Percentiles rank a stretch among this genome's conserved stretches.
These are phyloP conservation scores for Helenozyma baotianmanensis DNA, from an alignment of 805 yeast species.

Conservation along the genomic window DNA sequence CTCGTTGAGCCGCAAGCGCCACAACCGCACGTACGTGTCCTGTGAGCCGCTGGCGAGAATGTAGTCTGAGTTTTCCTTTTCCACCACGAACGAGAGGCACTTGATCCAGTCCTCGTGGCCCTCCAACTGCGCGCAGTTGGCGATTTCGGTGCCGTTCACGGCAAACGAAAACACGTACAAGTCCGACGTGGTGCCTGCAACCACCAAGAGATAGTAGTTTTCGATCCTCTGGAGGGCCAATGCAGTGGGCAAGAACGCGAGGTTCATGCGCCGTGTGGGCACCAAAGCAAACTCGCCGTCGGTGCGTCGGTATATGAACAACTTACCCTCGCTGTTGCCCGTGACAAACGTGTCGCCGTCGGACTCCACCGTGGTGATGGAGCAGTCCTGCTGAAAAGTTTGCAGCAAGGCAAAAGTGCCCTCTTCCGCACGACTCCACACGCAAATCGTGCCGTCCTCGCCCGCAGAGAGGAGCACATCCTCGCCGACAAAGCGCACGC, in stretches of 20 bases:
- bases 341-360: slow-evolving; percentile 41
- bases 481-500: slow-evolving; percentile 50
- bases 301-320: slow-evolving; percentile 48
- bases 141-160: slow-evolving; percentile 16
- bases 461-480: slow-evolving; percentile 53
- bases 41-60: slow-evolving; percentile 87
- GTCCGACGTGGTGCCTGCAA: slow-evolving; percentile 66
- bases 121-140: slow-evolving; percentile 50
- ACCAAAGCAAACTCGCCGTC: slow-evolving; percentile 19
- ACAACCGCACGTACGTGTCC: slow-evolving; percentile 84
- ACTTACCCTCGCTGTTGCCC: slow-evolving; percentile 61
- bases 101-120: slow-evolving; percentile 99
- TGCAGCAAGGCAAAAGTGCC: slow-evolving; percentile 28
- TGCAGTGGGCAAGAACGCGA: slow-evolving; percentile 47
- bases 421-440: slow-evolving; percentile 47
- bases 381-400: slow-evolving; percentile 39
- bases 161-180: slow-evolving; percentile 53
- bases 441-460: slow-evolving; percentile 58
- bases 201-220: slow-evolving; percentile 45
- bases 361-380: slow-evolving; percentile 51
- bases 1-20: slow-evolving; percentile 67
- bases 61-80: slow-evolving; percentile 45
- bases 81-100: slow-evolving; percentile 56
- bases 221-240: slow-evolving; percentile 32
- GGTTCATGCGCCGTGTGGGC: slow-evolving; percentile 30